Percentiles rank a stretch among this genome's conserved stretches.
Conservation (phyloP, 768 basidiomycete genomes). For the Goffeauzyma gilvescens region DNA sequence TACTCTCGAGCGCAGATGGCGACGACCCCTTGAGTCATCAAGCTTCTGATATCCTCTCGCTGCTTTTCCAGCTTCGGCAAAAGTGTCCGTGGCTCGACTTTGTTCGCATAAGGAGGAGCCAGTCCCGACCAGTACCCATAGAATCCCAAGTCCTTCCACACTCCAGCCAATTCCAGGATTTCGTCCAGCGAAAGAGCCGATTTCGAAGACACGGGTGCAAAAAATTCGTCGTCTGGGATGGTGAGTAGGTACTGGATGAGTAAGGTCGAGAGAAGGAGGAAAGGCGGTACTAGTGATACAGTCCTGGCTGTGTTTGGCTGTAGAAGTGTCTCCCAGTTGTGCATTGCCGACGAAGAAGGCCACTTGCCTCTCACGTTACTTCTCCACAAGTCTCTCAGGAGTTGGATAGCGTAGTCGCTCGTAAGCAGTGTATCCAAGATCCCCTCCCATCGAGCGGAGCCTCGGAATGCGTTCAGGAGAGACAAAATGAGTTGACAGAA, state of each 20-base stretch:
- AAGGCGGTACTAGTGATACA: slow-evolving; percentile 27
- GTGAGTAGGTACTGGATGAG: slow-evolving; percentile 70
- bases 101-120: slow-evolving; percentile 31
- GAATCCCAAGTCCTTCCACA: slow-evolving; percentile 68
- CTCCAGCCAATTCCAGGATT: slow-evolving; percentile 50
- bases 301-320: slow-evolving; percentile 9
- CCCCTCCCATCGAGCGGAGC: slow-evolving; percentile 43
- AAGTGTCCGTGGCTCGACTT: not conserved
- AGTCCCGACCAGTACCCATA: slow-evolving; percentile 52
- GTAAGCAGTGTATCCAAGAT: slow-evolving; percentile 39
- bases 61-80: slow-evolving; percentile 18
- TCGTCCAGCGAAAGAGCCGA: slow-evolving; percentile 74
- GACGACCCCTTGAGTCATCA: slow-evolving; percentile 56
- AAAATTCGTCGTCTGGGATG: slow-evolving; percentile 95
- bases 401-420: slow-evolving; percentile 13
- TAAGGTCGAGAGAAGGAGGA: slow-evolving; percentile 56
- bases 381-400: slow-evolving; percentile 42
- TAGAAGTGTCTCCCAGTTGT: slow-evolving; percentile 3
- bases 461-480: slow-evolving; percentile 39
- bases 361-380: slow-evolving; percentile 35
- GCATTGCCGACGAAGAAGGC: slow-evolving; percentile 3
- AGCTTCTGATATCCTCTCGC: slow-evolving; percentile 54
- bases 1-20: slow-evolving; percentile 79
- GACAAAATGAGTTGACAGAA: slow-evolving; percentile 45
- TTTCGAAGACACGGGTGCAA: slow-evolving; percentile 34